Conservation (phyloP, 768 basidiomycete genomes). For the Lactifluus piperatus region DNA sequence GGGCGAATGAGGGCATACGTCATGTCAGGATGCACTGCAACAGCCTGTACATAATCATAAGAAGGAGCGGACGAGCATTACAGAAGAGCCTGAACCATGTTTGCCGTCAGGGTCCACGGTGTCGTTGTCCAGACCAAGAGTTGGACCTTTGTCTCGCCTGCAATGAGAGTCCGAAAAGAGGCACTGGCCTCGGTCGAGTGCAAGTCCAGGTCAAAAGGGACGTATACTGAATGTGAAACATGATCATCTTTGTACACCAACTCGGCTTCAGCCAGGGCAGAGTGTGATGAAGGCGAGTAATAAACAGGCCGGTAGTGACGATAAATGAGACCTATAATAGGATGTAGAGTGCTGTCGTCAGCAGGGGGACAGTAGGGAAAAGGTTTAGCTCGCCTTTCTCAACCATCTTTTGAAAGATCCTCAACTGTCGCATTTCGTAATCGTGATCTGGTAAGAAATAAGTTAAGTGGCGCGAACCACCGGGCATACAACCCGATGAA, state of each 20-base stretch:
- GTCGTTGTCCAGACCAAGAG: conserved; percentile 95
- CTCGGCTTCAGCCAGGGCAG: conserved; percentile 93
- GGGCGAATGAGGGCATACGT: conserved; percentile 47
- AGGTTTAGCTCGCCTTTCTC: conserved; percentile 46
- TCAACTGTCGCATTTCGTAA: conserved; percentile 84
- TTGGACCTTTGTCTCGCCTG: conserved; percentile 31
- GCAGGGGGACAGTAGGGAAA: background rate
- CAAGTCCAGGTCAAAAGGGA: conserved; percentile 58
- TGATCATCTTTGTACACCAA: conserved; percentile 86
- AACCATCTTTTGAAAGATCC: conserved; percentile 83
- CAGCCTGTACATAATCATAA: conserved; percentile 46
- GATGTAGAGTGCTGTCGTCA: background rate
- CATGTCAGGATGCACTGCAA: conserved; percentile 73
- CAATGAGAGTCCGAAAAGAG: conserved; percentile 28
- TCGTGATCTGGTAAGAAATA: conserved; percentile 49
- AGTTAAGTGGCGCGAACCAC: background rate
- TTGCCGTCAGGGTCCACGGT: conserved; percentile 93
- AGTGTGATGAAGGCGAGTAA: conserved; percentile 90
- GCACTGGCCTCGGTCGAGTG: conserved; percentile 20
- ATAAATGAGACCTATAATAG: conserved; percentile 63
- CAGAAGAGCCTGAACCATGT: conserved; percentile 55
- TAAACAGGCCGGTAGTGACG: conserved; percentile 84
- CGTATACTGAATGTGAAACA: conserved; percentile 80
- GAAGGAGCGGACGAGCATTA: background rate
- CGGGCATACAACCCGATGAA: background rate